A percentile compares a stretch with the other conserved stretches of the same genome.
Evolutionary conservation across 179 eudicot genomes (phyloP).

Genomic region (Beta macrorhiza): DNA sequence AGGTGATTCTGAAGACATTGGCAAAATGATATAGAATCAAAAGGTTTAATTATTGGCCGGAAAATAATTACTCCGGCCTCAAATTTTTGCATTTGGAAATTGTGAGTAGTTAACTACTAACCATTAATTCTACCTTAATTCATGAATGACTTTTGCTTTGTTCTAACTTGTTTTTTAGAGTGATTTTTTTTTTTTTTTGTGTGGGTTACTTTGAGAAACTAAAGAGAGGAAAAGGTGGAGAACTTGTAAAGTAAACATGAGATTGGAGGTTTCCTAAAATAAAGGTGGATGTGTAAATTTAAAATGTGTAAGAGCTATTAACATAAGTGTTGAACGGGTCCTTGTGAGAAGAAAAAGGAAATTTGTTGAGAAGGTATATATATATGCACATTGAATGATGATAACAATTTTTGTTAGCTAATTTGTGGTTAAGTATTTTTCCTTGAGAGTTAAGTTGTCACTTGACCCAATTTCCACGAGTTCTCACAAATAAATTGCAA

Average conservation of each 20-base stretch:
- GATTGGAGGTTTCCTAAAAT: slow-evolving; percentile 25
- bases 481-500: not conserved
- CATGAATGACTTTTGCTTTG: not conserved
- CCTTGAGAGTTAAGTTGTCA: not conserved
- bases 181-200: slow-evolving; percentile 1
- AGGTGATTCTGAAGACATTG: slow-evolving; percentile 37
- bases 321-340: slow-evolving; percentile 28
- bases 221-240: slow-evolving; percentile 32
- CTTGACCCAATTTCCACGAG: not conserved
- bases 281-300: slow-evolving; percentile 13
- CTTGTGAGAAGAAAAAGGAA: slow-evolving; percentile 26
- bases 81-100: not conserved
- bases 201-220: slow-evolving; percentile 10
- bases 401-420: not conserved
- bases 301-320: slow-evolving; percentile 23
- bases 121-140: not conserved
- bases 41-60: slow-evolving; percentile 28
- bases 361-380: slow-evolving; percentile 10
- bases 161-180: slow-evolving; percentile 1
- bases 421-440: slow-evolving; percentile 14
- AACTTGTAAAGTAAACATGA: slow-evolving; percentile 26
- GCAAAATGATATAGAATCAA: slow-evolving; percentile 9
- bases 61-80: slow-evolving; percentile 31
- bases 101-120: not conserved
- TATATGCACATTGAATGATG: not conserved